These are phyloP conservation scores for Tulasnella calospora DNA, from an alignment of 768 basidiomycete species.

Conservation along the genomic window DNA sequence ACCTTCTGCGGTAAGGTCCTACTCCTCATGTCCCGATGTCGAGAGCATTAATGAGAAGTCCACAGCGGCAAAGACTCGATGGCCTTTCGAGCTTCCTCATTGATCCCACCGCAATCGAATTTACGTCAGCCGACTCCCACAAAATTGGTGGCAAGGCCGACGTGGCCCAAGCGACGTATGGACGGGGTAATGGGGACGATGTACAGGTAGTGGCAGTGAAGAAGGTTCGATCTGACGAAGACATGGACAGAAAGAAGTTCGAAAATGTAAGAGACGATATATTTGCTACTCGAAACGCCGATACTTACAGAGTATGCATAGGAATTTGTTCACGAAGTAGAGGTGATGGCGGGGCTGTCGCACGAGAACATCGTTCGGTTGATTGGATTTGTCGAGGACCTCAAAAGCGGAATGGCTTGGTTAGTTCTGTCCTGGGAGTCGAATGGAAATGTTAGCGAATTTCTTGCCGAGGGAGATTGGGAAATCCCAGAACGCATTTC, in stretches of 20 bases:
- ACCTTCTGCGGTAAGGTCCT: no score
- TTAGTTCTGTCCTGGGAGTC: background rate
- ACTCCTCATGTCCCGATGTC: no score
- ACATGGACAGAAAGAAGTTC: no score
- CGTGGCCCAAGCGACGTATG: background rate
- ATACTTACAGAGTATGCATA: background rate
- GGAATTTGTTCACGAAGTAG: slow-evolving; percentile 2
- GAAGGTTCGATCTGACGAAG: no score
- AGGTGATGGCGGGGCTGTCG: background rate
- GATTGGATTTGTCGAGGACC: background rate
- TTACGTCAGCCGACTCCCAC: background rate
- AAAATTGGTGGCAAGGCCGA: background rate
- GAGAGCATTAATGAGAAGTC: no score
- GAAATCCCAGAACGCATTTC: background rate
- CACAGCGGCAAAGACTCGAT: background rate
- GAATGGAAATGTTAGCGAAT: background rate
- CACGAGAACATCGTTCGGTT: background rate
- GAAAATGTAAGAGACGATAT: background rate
- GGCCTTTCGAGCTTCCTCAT: background rate
- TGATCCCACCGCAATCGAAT: background rate
- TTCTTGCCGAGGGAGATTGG: background rate
- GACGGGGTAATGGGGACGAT: background rate
- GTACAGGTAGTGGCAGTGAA: background rate
- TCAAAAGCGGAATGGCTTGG: background rate
- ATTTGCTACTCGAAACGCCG: background rate